Conservation (phyloP, 83 land plant genomes). For the Picea abies region DNA sequence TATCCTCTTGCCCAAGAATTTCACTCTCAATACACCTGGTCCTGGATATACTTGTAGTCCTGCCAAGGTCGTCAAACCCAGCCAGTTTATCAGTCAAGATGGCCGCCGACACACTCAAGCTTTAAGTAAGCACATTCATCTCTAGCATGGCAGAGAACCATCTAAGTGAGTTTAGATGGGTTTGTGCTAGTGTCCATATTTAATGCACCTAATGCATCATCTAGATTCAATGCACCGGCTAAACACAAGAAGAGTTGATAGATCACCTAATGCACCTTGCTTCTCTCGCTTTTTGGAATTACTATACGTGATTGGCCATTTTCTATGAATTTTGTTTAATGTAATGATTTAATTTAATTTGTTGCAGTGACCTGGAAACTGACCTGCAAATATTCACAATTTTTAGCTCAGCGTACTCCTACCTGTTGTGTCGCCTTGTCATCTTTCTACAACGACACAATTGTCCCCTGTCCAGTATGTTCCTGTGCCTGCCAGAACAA, state of each 20-base stretch:
- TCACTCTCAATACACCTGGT: conserved; percentile 56
- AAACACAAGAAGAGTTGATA: too few relatives aligned
- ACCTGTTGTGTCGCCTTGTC: conserved; percentile 53
- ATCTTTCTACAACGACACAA: conserved; percentile 51
- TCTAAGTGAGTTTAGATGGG: too few relatives aligned
- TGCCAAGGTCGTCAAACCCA: conserved; percentile 51
- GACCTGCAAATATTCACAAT: conserved; percentile 48
- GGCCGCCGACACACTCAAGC: conserved; percentile 65
- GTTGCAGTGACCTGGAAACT: conserved; percentile 57
- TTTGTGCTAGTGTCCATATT: too few relatives aligned
- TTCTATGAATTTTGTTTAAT: not conserved
- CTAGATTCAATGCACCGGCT: too few relatives aligned
- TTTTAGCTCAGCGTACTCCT: conserved; percentile 29
- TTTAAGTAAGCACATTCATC: conserved; percentile 27
- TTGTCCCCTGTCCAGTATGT: conserved; percentile 43
- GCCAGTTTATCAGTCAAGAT: conserved; percentile 41
- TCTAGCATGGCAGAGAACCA: too few relatives aligned
- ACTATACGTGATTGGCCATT: too few relatives aligned
- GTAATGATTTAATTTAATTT: not conserved
- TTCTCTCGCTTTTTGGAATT: not conserved
- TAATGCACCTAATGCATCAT: not conserved
- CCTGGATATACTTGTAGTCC: conserved; percentile 64
- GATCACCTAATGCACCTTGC: too few relatives aligned
- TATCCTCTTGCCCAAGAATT: conserved; percentile 60
- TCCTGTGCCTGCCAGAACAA: conserved; percentile 42